These are phyloP conservation scores for Cryomyces minteri DNA, from an alignment of 495 filamentous ascomycete genomes.

Conservation along the genomic window DNA sequence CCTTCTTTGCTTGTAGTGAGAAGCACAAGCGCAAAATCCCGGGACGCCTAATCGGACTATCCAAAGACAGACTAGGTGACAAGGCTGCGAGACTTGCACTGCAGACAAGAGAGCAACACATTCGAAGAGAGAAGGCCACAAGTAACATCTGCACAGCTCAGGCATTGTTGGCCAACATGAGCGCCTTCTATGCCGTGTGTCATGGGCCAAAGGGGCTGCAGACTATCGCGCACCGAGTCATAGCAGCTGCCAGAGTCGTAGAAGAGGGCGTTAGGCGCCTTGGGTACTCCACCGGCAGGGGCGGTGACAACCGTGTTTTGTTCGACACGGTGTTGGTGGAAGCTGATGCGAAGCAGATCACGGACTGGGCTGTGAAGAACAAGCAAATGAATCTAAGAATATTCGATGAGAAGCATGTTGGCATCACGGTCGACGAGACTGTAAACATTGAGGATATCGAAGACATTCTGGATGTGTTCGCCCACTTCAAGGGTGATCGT, in stretches of 20 bases:
- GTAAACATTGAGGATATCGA: conserved; percentile 40
- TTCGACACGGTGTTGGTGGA: conserved; percentile 75
- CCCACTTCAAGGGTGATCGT: conserved; percentile 15
- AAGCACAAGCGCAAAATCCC: conserved; percentile 95
- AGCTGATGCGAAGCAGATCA: conserved; percentile 32
- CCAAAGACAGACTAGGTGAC: conserved; percentile 76
- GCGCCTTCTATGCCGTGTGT: conserved; percentile 92
- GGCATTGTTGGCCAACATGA: conserved; percentile 92
- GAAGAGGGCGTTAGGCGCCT: conserved; percentile 45
- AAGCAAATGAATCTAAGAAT: conserved; percentile 45
- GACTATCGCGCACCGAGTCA: conserved; percentile 63
- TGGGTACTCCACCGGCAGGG: conserved; percentile 45
- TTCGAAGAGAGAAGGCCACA: conserved; percentile 92
- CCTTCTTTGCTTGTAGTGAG: conserved; percentile 87
- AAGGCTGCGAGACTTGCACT: conserved; percentile 74
- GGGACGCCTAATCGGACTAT: conserved; percentile 79
- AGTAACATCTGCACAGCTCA: conserved; percentile 98
- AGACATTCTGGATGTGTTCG: conserved; percentile 38
- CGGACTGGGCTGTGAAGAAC: conserved; percentile 29
- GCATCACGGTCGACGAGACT: conserved; percentile 60
- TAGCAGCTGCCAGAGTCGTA: conserved; percentile 50
- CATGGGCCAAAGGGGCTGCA: conserved; percentile 78
- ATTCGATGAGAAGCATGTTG: conserved; percentile 39
- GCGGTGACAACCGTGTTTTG: conserved; percentile 32
- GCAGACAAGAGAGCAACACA: conserved; percentile 95